Conservation (phyloP, 768 basidiomycete genomes). For the Leccinum olivaceopallidum region DNA sequence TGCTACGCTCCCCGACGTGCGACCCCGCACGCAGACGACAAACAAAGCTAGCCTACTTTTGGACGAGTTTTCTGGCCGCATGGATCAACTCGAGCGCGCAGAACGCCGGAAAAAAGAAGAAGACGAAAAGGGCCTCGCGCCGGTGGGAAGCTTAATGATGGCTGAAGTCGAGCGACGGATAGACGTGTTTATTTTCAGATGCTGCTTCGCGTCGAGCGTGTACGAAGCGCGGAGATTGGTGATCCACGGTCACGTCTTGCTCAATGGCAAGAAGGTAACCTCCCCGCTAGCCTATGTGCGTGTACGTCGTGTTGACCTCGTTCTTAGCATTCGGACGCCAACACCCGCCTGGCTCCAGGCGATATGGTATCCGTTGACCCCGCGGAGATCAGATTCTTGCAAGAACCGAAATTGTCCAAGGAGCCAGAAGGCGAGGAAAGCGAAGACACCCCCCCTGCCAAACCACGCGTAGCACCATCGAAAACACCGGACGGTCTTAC, state of each 20-base stretch:
- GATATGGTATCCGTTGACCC: slow-evolving; percentile 94
- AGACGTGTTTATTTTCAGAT: slow-evolving; percentile 89
- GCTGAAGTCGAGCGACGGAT: slow-evolving; percentile 91
- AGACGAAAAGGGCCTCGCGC: slow-evolving; percentile 67
- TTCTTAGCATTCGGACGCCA: slow-evolving; percentile 75
- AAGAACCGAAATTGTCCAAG: slow-evolving; percentile 32
- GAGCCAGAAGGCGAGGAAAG: slow-evolving; percentile 9
- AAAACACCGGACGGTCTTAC: slow-evolving; percentile 41
- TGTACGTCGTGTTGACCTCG: slow-evolving; percentile 31
- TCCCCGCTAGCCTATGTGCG: slow-evolving; percentile 22
- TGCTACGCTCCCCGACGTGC: slow-evolving; percentile 79
- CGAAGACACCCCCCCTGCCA: neutral
- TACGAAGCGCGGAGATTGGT: slow-evolving; percentile 89
- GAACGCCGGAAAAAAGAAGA: slow-evolving; percentile 54
- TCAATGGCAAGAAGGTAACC: slow-evolving; percentile 86
- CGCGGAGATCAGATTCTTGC: slow-evolving; percentile 71
- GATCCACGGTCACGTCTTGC: slow-evolving; percentile 79
- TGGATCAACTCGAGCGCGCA: slow-evolving; percentile 39
- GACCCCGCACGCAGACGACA: slow-evolving; percentile 47
- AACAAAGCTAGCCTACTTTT: slow-evolving; percentile 43
- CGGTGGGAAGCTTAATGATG: slow-evolving; percentile 95
- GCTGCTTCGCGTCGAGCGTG: slow-evolving; percentile 84
- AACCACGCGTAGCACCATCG: neutral
- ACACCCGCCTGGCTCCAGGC: slow-evolving; percentile 87
- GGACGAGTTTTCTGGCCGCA: slow-evolving; percentile 60